These are phyloP conservation scores for Phaeosphaeria sp. DNA, from an alignment of 2,329 filamentous ascomycete species.

Conservation along the genomic window DNA sequence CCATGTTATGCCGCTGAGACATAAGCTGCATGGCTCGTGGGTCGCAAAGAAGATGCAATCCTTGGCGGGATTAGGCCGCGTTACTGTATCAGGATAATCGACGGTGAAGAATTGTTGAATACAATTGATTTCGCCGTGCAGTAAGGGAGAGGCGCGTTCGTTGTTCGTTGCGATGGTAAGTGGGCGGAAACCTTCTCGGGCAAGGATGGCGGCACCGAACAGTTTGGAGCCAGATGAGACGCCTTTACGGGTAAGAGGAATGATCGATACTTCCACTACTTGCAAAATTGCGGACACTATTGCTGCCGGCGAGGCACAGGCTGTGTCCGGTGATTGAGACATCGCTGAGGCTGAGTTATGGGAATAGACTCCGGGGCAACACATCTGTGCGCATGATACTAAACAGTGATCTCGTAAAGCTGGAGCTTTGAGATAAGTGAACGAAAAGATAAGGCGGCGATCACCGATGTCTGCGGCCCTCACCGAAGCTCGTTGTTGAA, in stretches of 20 bases:
- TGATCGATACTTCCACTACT: constrained; percentile 52
- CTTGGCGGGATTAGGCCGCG: constrained; percentile 48
- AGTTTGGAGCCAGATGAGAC: constrained; percentile 62
- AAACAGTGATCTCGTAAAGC: not conserved
- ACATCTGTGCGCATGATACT: not conserved
- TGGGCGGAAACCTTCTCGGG: constrained; percentile 49
- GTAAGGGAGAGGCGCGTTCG: constrained; percentile 60
- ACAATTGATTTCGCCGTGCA: constrained; percentile 67
- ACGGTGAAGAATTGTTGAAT: constrained; percentile 63
- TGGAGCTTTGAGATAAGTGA: not conserved
- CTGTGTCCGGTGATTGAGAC: constrained; percentile 1
- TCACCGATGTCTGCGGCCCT: not conserved
- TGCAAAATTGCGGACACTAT: constrained; percentile 13
- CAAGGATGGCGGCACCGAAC: constrained; percentile 64
- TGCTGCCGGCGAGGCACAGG: not conserved
- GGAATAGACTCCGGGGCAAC: not conserved
- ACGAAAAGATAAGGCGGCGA: not conserved
- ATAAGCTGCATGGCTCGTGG: constrained; percentile 66
- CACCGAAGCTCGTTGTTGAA: not conserved
- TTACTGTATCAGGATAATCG: constrained; percentile 36
- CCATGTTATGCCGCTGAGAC: constrained; percentile 65
- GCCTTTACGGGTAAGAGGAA: constrained; percentile 59
- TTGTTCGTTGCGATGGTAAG: constrained; percentile 63
- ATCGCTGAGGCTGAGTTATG: not conserved
- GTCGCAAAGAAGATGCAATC: constrained; percentile 66